Base-by-base conservation (phyloP, 768 basidiomycete species). In the Leccinum sublutescens region DNA sequence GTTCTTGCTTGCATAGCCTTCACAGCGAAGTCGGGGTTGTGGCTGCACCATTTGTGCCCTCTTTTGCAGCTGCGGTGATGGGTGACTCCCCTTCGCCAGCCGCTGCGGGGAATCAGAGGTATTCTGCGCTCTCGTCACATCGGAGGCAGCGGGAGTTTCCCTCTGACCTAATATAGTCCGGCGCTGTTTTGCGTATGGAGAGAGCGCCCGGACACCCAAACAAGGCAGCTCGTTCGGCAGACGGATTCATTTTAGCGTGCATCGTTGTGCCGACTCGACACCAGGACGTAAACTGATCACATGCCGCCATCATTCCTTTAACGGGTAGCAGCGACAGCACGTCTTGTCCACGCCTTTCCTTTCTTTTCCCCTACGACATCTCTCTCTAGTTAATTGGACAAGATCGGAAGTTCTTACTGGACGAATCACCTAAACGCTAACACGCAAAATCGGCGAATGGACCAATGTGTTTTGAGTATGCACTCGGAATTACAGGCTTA, bases 251-350 rank as follows among this genome's bases (percentile, higher is more conserved):
- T 63, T 59, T 57, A 27, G 54, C 45, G 17, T 36, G 34, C 43
- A 53, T 52, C 47, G 23, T 61, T 49, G 47, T 59, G 58, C 58
- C 62, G 63, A 60, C 60, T 51, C 56, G 57, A 55, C 54, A 52
- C 36, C 40, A 29, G 52, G 61, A 72, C 70, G 70, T 71, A 71
- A 71, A 66, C 34, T 56, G 55, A 57, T n/a, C 38, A 40, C 68
- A 61, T 48, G 62, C 56, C 48, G 57, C 66, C n/a, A 66, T 69
- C 63, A 71, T 60, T 67, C 54, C 56, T 57, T 52, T 50, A 54
- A 54, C 49, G 31, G 43, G 51, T 43, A 58, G 54, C 38, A 51
- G 29, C 49, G 62, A 54, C 51, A 50, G 52, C 65, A 57, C 52
- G 66, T 59, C 64, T 65, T 67, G 52, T 25, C 50, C 59, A 63